Evolutionary conservation across 2,329 filamentous ascomycete genomes (phyloP).

Genomic region (Torrubiellomyces zombiae): DNA sequence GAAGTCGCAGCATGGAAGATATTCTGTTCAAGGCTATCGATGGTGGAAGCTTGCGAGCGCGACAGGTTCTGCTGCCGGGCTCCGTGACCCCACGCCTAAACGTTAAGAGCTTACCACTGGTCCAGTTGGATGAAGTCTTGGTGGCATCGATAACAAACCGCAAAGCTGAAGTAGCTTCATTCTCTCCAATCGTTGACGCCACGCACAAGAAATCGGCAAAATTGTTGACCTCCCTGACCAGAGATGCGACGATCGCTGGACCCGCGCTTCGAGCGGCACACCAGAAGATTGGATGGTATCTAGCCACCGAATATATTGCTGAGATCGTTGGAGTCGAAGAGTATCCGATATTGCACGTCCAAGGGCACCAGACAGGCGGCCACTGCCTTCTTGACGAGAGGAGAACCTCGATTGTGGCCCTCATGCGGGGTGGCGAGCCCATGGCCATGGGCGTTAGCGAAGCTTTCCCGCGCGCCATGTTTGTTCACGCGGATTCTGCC

Average conservation of each 20-base stretch:
- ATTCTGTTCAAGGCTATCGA: constrained; percentile 25
- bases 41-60: constrained; percentile 18
- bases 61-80: constrained; percentile 29
- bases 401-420: constrained; percentile 33
- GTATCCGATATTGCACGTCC: constrained; percentile 32
- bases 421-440: constrained; percentile 48
- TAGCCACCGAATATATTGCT: constrained; percentile 31
- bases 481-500: constrained; percentile 26
- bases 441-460: constrained; percentile 43
- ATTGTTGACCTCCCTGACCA: constrained; percentile 35
- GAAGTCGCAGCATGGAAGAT: constrained; percentile 36
- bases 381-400: constrained; percentile 28
- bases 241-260: constrained; percentile 29
- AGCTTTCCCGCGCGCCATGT: constrained; percentile 31
- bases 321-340: constrained; percentile 31
- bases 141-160: constrained; percentile 8
- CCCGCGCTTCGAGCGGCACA: constrained; percentile 31
- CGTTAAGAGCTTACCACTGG: constrained; percentile 21
- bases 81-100: constrained; percentile 24
- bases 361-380: constrained; percentile 25
- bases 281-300: constrained; percentile 29
- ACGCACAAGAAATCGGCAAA: constrained; percentile 26
- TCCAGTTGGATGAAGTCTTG: constrained; percentile 15
- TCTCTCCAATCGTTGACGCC: constrained; percentile 20
- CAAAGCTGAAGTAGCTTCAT: too few species aligned